A percentile compares a stretch with the other conserved stretches of the same genome.
Conservation (phyloP, 768 basidiomycete species). For the Tylopilus cervinicoccineus region DNA sequence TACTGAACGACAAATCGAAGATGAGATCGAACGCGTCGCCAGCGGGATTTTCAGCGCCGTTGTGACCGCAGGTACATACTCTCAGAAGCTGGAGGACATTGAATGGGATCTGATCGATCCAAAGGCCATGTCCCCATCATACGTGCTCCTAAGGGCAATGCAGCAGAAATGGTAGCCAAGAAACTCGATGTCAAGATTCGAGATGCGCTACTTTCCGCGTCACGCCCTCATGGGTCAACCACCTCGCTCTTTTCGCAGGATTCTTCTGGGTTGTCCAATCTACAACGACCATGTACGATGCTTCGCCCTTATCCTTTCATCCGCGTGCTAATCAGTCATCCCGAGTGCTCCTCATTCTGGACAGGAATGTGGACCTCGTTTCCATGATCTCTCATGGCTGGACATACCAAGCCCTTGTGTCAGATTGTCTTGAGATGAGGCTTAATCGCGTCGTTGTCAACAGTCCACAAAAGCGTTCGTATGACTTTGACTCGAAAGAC, state of each 20-base stretch:
- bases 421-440: constrained; percentile 96
- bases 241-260: constrained; percentile 76
- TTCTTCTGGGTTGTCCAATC: constrained; percentile 73
- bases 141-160: constrained; percentile 91
- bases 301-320: not conserved
- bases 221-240: constrained; percentile 52
- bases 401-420: constrained; percentile 98
- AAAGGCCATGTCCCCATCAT: constrained; percentile 91
- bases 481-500: constrained; percentile 96
- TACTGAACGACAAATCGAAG: constrained; percentile 86
- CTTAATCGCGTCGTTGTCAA: constrained; percentile 90
- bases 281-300: constrained; percentile 80
- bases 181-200: constrained; percentile 90
- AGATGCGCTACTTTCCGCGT: constrained; percentile 72
- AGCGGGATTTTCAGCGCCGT: constrained; percentile 89
- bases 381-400: constrained; percentile 95
- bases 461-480: constrained; percentile 70
- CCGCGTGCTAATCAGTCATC: constrained; percentile 8
- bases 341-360: constrained; percentile 86
- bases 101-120: not conserved
- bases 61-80: constrained; percentile 72
- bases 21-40: constrained; percentile 89
- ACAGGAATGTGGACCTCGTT: constrained; percentile 91
- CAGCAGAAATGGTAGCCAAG: constrained; percentile 98
- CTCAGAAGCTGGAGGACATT: not conserved